phyloP scores from a whole-genome alignment of 345 rosid genomes.

The Brassica napus region Da-Ae NC_063443.1:10517001-10517500 shows the following conservation, averaged over 20 bases:
- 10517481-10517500: conserved; percentile 81
- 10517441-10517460: conserved; percentile 72
- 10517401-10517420: conserved; percentile 61
- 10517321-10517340: conserved; percentile 70
- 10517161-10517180: conserved; percentile 48
- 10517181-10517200: conserved; percentile 69
- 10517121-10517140: conserved; percentile 44
- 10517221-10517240: conserved; percentile 41
- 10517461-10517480: conserved; percentile 64
- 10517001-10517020: conserved; percentile 89
- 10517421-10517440: conserved; percentile 75
- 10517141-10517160: conserved; percentile 43
- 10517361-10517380: conserved; percentile 67
- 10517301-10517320: conserved; percentile 60
- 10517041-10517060: conserved; percentile 95
- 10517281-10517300: conserved; percentile 65
- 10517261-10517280: conserved; percentile 58
- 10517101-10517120: conserved; percentile 84
- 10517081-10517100: conserved; percentile 98
- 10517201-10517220: conserved; percentile 54
- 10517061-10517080: conserved; percentile 94
- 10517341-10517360: conserved; percentile 60
- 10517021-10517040: conserved; percentile 98
- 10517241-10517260: conserved; percentile 68
- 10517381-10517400: conserved; percentile 60